phyloP scores from a whole-genome alignment of 73 alveolate genomes.

The Tetrahymena borealis region DNA sequence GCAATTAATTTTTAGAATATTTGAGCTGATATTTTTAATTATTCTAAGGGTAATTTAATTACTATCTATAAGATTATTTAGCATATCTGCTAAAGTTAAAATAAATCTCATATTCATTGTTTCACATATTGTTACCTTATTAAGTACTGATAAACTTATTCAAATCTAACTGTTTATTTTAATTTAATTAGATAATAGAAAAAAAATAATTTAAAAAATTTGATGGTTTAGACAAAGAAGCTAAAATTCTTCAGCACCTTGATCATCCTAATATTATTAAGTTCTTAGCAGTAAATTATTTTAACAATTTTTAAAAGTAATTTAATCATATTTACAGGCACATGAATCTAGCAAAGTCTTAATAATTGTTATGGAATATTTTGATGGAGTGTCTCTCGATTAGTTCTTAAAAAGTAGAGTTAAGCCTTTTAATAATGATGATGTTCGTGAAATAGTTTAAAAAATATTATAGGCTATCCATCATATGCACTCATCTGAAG shows the following conservation, averaged over 20 bases:
- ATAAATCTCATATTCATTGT: too few species aligned
- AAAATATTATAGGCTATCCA: not conserved
- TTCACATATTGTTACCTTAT: too few species aligned
- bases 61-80: too few species aligned
- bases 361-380: not conserved
- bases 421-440: not conserved
- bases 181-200: not conserved
- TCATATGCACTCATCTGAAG: not conserved
- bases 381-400: not conserved
- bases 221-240: not conserved
- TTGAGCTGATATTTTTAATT: too few species aligned
- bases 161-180: too few species aligned
- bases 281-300: not conserved
- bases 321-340: not conserved
- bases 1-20: too few species aligned
- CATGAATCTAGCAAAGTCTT: not conserved
- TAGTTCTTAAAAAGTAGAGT: not conserved
- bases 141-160: too few species aligned
- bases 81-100: too few species aligned
- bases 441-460: not conserved
- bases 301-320: not conserved
- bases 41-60: too few species aligned
- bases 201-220: not conserved
- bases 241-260: not conserved
- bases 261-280: not conserved